Evolutionary conservation across 2,329 filamentous ascomycete genomes (phyloP).

Genomic region (Arthrinium phaeospermum): DNA sequence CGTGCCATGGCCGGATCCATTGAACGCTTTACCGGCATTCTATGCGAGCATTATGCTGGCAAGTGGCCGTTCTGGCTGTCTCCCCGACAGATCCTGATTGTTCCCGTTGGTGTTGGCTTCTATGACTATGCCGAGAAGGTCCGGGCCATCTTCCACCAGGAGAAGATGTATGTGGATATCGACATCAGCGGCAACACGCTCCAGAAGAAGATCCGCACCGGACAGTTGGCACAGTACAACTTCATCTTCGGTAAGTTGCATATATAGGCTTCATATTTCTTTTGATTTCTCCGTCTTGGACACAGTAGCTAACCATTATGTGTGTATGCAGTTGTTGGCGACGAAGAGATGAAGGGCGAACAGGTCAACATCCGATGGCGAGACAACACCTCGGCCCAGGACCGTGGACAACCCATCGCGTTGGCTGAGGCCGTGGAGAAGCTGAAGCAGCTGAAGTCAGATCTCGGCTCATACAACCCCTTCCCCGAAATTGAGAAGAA

Average conservation of each 20-base stretch:
- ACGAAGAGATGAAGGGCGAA: slow-evolving; percentile 64
- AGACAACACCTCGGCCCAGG: slow-evolving; percentile 66
- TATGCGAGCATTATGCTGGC: slow-evolving; percentile 83
- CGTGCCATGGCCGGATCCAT: slow-evolving; percentile 78
- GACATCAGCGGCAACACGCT: slow-evolving; percentile 80
- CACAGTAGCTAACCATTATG: background rate
- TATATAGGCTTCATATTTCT: background rate
- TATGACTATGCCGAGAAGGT: slow-evolving; percentile 79
- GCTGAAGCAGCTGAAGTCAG: slow-evolving; percentile 56
- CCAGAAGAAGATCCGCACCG: slow-evolving; percentile 87
- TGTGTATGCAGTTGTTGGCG: slow-evolving; percentile 58
- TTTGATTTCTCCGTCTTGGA: background rate
- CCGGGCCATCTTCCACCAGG: slow-evolving; percentile 67
- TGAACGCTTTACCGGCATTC: slow-evolving; percentile 71
- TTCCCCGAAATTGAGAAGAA: slow-evolving; percentile 29
- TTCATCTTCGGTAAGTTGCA: slow-evolving; percentile 74
- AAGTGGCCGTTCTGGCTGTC: slow-evolving; percentile 92
- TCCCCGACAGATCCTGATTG: slow-evolving; percentile 80
- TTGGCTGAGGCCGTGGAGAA: slow-evolving; percentile 63
- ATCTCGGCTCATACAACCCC: slow-evolving; percentile 45
- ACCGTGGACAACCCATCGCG: slow-evolving; percentile 63
- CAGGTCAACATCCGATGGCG: slow-evolving; percentile 69
- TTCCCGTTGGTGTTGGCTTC: slow-evolving; percentile 76
- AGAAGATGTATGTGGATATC: slow-evolving; percentile 71
- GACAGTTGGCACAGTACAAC: slow-evolving; percentile 82